These are phyloP conservation scores for Posidonia oceanica DNA, from an alignment of 116 monocot species.

Conservation along the genomic window DNA sequence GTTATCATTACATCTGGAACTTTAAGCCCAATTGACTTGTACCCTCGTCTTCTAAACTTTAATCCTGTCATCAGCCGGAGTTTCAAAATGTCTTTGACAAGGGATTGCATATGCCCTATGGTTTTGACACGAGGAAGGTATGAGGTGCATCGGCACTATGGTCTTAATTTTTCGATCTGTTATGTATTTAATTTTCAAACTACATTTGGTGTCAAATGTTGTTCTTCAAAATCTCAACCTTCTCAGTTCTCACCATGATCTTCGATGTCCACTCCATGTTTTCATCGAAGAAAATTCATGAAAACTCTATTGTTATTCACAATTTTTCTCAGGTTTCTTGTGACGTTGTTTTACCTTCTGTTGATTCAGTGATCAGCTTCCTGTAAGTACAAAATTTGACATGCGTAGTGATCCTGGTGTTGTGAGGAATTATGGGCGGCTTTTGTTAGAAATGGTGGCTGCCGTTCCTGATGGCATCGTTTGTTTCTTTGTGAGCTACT, in stretches of 20 bases:
- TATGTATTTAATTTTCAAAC: too few species aligned
- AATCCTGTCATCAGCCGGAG: slow-evolving; percentile 94
- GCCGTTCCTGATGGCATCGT: slow-evolving; percentile 97
- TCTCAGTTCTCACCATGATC: background rate
- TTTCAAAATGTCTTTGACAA: slow-evolving; percentile 96
- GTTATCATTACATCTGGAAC: slow-evolving; percentile 98
- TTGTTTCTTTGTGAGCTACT: slow-evolving; percentile 99
- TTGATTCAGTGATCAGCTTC: slow-evolving; percentile 81
- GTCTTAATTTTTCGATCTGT: too few species aligned
- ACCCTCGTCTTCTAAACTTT: slow-evolving; percentile 94
- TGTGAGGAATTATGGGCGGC: slow-evolving; percentile 90
- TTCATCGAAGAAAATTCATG: background rate
- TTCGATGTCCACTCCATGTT: background rate
- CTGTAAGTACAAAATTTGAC: slow-evolving; percentile 99
- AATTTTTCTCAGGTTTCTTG: background rate
- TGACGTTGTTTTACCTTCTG: background rate
- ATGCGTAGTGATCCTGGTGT: slow-evolving; percentile 99
- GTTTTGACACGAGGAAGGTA: slow-evolving; percentile 99
- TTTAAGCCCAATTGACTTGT: slow-evolving; percentile 94
- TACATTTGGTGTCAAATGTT: background rate
- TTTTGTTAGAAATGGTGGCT: slow-evolving; percentile 92
- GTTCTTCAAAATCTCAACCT: background rate
- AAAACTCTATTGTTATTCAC: background rate
- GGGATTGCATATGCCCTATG: slow-evolving; percentile 99
- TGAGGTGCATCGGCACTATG: background rate